A percentile compares a stretch with the other conserved stretches of the same genome.
Conservation (phyloP, 768 basidiomycete species). For the Dioszegia hungarica region DNA sequence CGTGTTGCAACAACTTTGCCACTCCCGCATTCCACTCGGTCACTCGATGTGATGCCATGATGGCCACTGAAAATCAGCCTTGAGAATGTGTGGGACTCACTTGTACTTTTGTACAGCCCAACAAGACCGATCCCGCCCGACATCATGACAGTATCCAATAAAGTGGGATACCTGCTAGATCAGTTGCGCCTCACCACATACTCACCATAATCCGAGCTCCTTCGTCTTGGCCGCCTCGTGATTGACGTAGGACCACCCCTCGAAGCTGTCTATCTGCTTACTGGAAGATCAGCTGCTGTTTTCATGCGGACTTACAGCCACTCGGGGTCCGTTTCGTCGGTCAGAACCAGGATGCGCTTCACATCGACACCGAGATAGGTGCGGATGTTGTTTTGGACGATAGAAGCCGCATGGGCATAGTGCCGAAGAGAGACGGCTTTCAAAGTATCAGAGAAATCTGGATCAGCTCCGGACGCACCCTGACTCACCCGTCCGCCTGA, state of each 20-base stretch:
- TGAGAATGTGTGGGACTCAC: neutral
- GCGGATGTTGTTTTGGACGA: neutral
- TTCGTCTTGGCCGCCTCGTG: neutral
- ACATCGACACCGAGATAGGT: neutral
- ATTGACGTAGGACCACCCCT: neutral
- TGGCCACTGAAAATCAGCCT: neutral
- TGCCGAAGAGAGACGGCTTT: neutral
- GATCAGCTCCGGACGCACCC: neutral
- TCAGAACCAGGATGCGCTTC: neutral
- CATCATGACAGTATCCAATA: neutral
- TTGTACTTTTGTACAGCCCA: neutral
- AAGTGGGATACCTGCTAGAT: neutral
- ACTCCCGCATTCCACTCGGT: neutral
- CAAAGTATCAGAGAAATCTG: neutral
- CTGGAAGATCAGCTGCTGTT: too few relatives aligned
- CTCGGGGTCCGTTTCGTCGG: conserved; percentile 11
- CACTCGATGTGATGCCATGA: neutral
- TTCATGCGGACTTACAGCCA: conserved; percentile 7
- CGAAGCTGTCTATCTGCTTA: neutral
- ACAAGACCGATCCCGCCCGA: neutral
- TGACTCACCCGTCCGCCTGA: conserved; percentile 7
- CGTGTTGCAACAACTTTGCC: neutral
- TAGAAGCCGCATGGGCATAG: neutral
- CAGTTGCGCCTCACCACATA: neutral
- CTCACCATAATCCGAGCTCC: neutral